These are phyloP conservation scores for Zygosaccharomyces bisporus DNA, from an alignment of 805 yeast genomes.

Conservation along the genomic window DNA sequence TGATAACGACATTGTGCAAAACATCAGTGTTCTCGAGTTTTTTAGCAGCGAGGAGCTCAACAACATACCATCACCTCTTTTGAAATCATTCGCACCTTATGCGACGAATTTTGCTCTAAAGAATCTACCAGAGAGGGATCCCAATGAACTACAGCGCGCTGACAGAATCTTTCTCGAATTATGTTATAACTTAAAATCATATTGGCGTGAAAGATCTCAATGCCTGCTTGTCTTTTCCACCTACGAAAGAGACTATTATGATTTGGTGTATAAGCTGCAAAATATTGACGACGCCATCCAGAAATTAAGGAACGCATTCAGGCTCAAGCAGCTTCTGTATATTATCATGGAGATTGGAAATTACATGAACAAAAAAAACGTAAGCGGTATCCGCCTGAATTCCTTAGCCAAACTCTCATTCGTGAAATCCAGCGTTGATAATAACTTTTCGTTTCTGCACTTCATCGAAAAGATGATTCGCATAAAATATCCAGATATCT, in stretches of 20 bases:
- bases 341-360: constrained; percentile 73
- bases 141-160: constrained; percentile 54
- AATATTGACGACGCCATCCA: constrained; percentile 57
- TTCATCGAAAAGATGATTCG: constrained; percentile 70
- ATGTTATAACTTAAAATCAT: constrained; percentile 61
- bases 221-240: constrained; percentile 53
- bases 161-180: constrained; percentile 67
- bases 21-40: constrained; percentile 61
- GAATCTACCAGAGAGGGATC: constrained; percentile 41
- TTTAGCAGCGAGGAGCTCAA: constrained; percentile 62
- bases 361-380: constrained; percentile 75
- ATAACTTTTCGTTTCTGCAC: constrained; percentile 67
- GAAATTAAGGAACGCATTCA: constrained; percentile 48
- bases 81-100: constrained; percentile 60
- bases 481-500: constrained; percentile 58
- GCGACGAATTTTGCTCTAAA: constrained; percentile 45
- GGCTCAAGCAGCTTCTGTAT: constrained; percentile 55
- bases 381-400: constrained; percentile 65
- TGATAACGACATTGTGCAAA: constrained; percentile 51
- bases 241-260: constrained; percentile 64
- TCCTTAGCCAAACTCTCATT: constrained; percentile 67
- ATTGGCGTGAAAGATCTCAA: constrained; percentile 71
- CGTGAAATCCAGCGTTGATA: constrained; percentile 61
- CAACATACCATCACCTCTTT: constrained; percentile 54
- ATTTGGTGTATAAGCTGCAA: constrained; percentile 52